Base-by-base conservation (phyloP, 306 rosid genomes). In the Pterocarpus macrocarpus region DNA sequence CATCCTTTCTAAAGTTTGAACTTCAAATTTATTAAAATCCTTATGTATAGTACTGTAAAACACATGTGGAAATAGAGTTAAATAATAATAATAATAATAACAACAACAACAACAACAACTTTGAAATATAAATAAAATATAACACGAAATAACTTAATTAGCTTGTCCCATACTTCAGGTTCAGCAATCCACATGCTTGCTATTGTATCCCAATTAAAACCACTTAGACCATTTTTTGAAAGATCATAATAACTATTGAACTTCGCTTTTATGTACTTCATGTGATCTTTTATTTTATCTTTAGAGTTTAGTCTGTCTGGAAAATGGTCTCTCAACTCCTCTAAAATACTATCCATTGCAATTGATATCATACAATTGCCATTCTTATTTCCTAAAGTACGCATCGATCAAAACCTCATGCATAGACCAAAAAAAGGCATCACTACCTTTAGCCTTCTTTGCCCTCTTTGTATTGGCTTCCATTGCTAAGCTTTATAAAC, bases 191-290 rank as follows among this genome's bases (percentile, higher is more conserved):
- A 72, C 64, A 72, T 55, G 9, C 8, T 64, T 13, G 30, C 12
- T 6, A 2, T 64, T 35, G 49, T 5, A 36, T 64, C 69, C 69
- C 69, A 64, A 4, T 11, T 47, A 64, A 64, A 64, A 14, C 22
- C 49, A 43, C 12, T 43, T 8, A 16, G 12, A 43, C 47, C 76
- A 15, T 71, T 71, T 56, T 50, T 72, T 11, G 53, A 72, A 34
- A 71, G 5, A 14, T 71, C 76, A 1, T 49, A 71, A 71, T 47
- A 71, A 69, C 15, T 5, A 30, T 69, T 69, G 62, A 70, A 70
- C 44, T 70, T 62, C 34, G 44, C 5, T 70, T 70, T 70, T 14
- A 70, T 32, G 10, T 13, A 1, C 50, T 71, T 71, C 49, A 34
- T 34, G 50, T 53, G 45, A 34, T 52, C 50, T 53, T 71, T 71